These are phyloP conservation scores for Cladorrhinum samala DNA, from an alignment of 495 filamentous ascomycete genomes.

Conservation along the genomic window DNA sequence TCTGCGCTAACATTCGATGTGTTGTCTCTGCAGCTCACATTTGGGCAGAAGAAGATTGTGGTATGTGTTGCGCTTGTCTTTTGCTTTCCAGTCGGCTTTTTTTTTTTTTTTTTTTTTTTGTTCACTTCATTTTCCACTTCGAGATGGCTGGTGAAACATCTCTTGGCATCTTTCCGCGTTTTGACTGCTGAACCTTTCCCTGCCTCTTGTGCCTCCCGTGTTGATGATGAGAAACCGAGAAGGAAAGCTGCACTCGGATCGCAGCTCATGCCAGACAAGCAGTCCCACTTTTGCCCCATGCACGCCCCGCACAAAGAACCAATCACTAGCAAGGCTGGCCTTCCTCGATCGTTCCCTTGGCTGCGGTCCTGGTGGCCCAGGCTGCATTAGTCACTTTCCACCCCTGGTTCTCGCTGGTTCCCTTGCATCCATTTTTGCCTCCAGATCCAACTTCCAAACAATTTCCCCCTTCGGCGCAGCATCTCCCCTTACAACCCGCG, in stretches of 20 bases:
- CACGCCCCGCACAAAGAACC: neutral
- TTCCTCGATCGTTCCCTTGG: constrained; percentile 17
- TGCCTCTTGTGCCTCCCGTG: constrained; percentile 10
- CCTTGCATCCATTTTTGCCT: constrained; percentile 30
- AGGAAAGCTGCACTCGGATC: too few relatives aligned
- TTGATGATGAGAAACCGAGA: too few relatives aligned
- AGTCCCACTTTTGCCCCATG: constrained; percentile 3
- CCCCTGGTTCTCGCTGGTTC: constrained; percentile 11
- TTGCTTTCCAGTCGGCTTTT: too few relatives aligned
- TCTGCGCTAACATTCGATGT: too few relatives aligned
- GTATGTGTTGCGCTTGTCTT: too few relatives aligned
- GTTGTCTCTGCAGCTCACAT: neutral
- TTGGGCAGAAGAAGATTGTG: neutral
- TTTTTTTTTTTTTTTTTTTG: too few relatives aligned
- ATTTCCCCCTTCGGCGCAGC: constrained; percentile 21
- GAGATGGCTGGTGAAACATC: too few relatives aligned
- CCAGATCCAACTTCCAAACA: constrained; percentile 23
- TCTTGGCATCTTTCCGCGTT: neutral
- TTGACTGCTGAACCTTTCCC: too few relatives aligned
- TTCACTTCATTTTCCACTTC: too few relatives aligned
- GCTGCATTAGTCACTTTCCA: constrained; percentile 19
- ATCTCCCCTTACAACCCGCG: constrained; percentile 30
- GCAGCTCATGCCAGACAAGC: constrained; percentile 14
- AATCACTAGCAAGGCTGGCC: constrained; percentile 14
- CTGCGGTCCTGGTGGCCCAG: constrained; percentile 6